Evolutionary conservation across 108 stramenopile genomes (phyloP), one percentile per base, ranked within the genome.

Genomic region (Skeletonema costatum): DNA sequence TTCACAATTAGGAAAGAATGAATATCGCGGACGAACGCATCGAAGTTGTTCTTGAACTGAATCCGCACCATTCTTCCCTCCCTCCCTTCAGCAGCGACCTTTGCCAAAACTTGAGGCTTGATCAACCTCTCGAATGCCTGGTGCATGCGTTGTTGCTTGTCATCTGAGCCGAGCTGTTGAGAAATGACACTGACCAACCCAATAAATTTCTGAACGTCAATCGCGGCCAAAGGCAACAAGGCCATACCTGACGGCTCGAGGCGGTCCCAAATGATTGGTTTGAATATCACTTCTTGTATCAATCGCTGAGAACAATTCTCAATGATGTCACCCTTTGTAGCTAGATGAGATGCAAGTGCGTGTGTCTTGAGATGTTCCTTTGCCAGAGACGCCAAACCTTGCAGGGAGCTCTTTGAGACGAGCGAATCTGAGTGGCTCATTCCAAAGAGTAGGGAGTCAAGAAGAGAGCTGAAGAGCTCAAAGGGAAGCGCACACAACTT

Each of bases 361-460:
- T 85, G 51, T 2, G 73, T 76, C 38, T 86, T 73, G 9, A 86
- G 32, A 69, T 89, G 87, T 70, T 93, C 92, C 58, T 74, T 81
- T 7, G 85, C 74, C n/a, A 96, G 80, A 5, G 86, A 90, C 19
- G 86, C 74, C 35, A 96, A 62, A 39, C 91, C 93, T 62, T 91
- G 87, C 38, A 96, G 70, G n/a, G 87, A 87, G 36, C 78, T 80
- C 60, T 91, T 93, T 56, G 89, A 85, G 14, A 96, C 90, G 14
- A 82, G 62, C 11, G 83, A 38, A 81, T 93, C 91, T 35, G 86
- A 83, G 71, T 92, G 84, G 36, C 86, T 83, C 89, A 94, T 94
- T n/a, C 93, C 95, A 80, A 92, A 96, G 35, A 92, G 75, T 17
- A 96, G 66, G 30, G 92, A 90, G 32, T 93, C 90, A 46, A 96